A percentile compares a stretch with the other conserved stretches of the same genome.
Evolutionary conservation across 441 rosid species (phyloP).

Genomic region (Bocquillonia castaneifolia): DNA sequence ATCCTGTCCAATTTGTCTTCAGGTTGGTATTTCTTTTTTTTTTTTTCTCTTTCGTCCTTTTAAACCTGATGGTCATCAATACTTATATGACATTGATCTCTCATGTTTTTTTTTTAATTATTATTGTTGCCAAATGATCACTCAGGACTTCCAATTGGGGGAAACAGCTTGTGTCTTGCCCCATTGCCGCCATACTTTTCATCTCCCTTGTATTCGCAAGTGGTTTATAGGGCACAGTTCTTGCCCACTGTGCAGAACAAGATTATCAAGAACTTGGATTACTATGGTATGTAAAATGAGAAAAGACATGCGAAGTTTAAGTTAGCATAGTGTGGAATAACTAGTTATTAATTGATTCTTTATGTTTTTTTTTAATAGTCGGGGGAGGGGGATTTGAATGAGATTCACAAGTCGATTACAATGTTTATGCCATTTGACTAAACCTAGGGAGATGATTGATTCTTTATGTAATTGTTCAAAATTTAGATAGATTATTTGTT

Average conservation of each 20-base stretch:
- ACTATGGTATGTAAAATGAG: background rate
- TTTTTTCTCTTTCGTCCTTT: background rate
- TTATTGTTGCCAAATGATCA: background rate
- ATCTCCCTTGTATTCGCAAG: conserved; percentile 23
- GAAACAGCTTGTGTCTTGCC: conserved; percentile 29
- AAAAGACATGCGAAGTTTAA: background rate
- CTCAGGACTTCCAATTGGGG: conserved; percentile 33
- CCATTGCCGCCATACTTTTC: conserved; percentile 35
- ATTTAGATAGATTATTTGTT: no score
- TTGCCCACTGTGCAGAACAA: conserved; percentile 41
- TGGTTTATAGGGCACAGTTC: conserved; percentile 32
- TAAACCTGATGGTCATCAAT: background rate
- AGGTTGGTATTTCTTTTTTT: conserved; percentile 23
- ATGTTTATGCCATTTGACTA: no score
- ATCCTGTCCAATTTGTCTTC: conserved; percentile 41
- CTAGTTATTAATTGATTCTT: background rate
- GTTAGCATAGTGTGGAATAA: background rate
- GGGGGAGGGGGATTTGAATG: no score
- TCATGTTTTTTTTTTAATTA: background rate
- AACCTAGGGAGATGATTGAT: no score
- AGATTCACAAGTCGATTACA: no score
- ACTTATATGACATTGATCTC: no score
- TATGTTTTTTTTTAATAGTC: no score
- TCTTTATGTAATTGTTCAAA: background rate
- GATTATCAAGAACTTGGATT: conserved; percentile 9